Conservation (phyloP, 208 protist species). For the Leishmania amazonensis region DNA sequence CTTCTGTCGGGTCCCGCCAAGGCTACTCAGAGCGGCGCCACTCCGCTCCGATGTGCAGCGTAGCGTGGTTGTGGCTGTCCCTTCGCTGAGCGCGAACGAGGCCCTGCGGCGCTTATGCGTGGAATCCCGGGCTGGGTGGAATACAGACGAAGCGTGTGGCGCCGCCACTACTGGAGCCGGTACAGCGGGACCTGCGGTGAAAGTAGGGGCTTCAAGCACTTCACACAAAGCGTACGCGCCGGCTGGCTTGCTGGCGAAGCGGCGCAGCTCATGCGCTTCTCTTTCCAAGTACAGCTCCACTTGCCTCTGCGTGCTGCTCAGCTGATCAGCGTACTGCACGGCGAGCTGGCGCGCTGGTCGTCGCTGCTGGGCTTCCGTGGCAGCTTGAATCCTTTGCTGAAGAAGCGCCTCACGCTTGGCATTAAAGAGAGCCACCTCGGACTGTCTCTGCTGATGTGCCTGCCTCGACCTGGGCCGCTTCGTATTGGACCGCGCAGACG, state of each 20-base stretch:
- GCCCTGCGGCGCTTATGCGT: slow-evolving; percentile 5
- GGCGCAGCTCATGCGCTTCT: slow-evolving; percentile 45
- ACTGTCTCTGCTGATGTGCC: slow-evolving; percentile 30
- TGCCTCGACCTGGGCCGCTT: slow-evolving; percentile 28
- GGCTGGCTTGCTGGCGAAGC: slow-evolving; percentile 52
- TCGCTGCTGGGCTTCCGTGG: slow-evolving; percentile 37
- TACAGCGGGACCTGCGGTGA: background rate
- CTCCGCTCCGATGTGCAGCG: slow-evolving; percentile 21
- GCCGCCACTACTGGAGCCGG: background rate
- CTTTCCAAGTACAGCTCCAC: slow-evolving; percentile 42
- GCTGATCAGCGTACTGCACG: slow-evolving; percentile 38
- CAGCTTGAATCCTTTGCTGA: slow-evolving; percentile 44
- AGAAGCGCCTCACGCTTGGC: slow-evolving; percentile 36
- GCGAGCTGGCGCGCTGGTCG: slow-evolving; percentile 43
- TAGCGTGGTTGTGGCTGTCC: slow-evolving; percentile 2
- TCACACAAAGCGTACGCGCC: slow-evolving; percentile 74
- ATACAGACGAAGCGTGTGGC: background rate
- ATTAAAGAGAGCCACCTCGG: slow-evolving; percentile 25
- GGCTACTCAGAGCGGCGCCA: slow-evolving; percentile 6
- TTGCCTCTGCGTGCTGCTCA: slow-evolving; percentile 28
- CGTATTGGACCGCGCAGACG: background rate
- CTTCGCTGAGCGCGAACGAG: slow-evolving; percentile 3
- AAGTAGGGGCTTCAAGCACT: slow-evolving; percentile 40
- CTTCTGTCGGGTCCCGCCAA: background rate
- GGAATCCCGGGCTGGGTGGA: background rate